A percentile compares a stretch with the other conserved stretches of the same genome.
These are phyloP conservation scores for Mucor piriformis DNA, from an alignment of 371 early-diverging fungal species.

Conservation along the genomic window DNA sequence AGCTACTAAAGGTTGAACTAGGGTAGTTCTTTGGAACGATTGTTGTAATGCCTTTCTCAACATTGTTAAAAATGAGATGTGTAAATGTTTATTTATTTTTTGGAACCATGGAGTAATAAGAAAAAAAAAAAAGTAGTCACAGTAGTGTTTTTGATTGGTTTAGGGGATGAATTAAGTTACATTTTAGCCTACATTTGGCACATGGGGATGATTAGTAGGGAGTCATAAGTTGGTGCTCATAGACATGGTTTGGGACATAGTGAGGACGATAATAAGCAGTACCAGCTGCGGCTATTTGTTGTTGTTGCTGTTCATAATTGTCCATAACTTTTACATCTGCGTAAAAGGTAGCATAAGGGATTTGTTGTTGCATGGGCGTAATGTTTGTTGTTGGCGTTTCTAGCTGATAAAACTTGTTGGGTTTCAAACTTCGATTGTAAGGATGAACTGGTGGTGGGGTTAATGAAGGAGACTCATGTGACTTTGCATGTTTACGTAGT, in stretches of 20 bases:
- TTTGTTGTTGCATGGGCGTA: slow-evolving; percentile 1
- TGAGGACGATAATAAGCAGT: slow-evolving; percentile 5
- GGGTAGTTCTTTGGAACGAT: slow-evolving; percentile 12
- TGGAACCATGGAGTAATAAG: no score
- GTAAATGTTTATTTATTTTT: neutral
- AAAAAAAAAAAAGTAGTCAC: no score
- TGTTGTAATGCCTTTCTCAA: slow-evolving; percentile 19
- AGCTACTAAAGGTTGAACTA: neutral
- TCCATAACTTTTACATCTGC: neutral
- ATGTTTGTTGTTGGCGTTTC: slow-evolving; percentile 10
- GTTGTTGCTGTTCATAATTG: neutral
- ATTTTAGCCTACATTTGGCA: no score
- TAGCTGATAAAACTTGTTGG: neutral
- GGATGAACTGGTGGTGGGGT: neutral
- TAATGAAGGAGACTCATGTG: slow-evolving; percentile 29
- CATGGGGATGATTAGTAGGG: no score
- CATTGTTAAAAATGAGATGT: slow-evolving; percentile 7
- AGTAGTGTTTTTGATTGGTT: no score
- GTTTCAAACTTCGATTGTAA: slow-evolving; percentile 11
- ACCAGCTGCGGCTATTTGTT: slow-evolving; percentile 21
- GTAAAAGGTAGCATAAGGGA: neutral
- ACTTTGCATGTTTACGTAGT: slow-evolving; percentile 72
- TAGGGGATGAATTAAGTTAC: no score
- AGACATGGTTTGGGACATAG: neutral
- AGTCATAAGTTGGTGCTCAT: no score